These are phyloP conservation scores for Xanthoconium separans DNA, from an alignment of 1,284 basidiomycete genomes.

Conservation along the genomic window DNA sequence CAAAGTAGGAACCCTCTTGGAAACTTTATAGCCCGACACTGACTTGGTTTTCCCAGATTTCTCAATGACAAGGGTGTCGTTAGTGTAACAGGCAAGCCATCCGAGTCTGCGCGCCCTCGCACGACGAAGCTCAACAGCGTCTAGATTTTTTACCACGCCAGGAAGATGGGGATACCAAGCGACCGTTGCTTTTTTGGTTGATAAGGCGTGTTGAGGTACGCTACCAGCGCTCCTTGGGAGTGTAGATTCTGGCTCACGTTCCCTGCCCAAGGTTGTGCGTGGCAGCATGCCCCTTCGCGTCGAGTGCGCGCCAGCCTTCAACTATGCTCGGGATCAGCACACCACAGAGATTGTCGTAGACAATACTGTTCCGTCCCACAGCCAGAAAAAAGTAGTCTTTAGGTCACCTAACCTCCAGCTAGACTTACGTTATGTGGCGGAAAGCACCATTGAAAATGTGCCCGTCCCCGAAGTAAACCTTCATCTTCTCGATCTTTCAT, in stretches of 20 bases:
- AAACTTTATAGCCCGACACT: neutral
- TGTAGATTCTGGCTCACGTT: neutral
- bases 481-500: slow-evolving; percentile 56
- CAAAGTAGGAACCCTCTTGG: slow-evolving; percentile 50
- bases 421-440: slow-evolving; percentile 75
- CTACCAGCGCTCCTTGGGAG: neutral
- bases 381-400: slow-evolving; percentile 70
- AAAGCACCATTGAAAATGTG: slow-evolving; percentile 50
- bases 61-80: slow-evolving; percentile 81
- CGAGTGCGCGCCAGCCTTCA: slow-evolving; percentile 92
- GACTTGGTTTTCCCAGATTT: slow-evolving; percentile 45
- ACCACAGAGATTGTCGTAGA: slow-evolving; percentile 58
- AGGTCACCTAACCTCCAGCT: slow-evolving; percentile 55
- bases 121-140: slow-evolving; percentile 1
- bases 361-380: slow-evolving; percentile 29
- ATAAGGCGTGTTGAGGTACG: slow-evolving; percentile 78
- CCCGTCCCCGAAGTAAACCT: slow-evolving; percentile 55
- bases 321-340: slow-evolving; percentile 81
- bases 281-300: slow-evolving; percentile 74
- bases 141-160: slow-evolving; percentile 79
- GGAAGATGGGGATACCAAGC: slow-evolving; percentile 41
- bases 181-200: slow-evolving; percentile 82
- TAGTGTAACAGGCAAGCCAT: slow-evolving; percentile 66
- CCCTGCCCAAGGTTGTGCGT: slow-evolving; percentile 60
- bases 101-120: too few species aligned